Conservation (phyloP, 352 stramenopile species). For the Globisporangium echinulatum region DNA sequence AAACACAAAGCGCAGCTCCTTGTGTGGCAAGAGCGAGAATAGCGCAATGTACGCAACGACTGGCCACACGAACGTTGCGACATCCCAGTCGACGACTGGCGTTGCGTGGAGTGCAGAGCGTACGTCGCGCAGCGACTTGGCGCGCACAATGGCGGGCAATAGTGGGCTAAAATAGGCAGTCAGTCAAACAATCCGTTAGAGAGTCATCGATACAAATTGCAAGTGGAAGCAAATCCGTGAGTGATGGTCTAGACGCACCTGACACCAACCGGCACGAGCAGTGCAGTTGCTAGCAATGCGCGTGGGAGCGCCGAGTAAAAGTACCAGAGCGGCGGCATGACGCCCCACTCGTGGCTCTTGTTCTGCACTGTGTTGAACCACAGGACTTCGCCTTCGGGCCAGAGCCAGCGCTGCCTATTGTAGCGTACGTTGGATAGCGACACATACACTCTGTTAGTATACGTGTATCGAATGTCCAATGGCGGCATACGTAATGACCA, state of each 20-base stretch:
- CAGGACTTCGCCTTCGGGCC: constrained; percentile 97
- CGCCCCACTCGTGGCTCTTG: constrained; percentile 96
- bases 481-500: background rate
- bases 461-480: background rate
- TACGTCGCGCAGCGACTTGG: constrained; percentile 40
- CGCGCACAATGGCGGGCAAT: constrained; percentile 30
- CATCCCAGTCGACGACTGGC: constrained; percentile 40
- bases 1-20: constrained; percentile 98
- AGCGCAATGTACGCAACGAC: constrained; percentile 87
- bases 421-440: background rate
- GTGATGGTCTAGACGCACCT: constrained; percentile 27
- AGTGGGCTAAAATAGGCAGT: constrained; percentile 26
- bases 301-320: constrained; percentile 92
- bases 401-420: constrained; percentile 82
- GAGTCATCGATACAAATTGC: background rate
- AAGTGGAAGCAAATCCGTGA: background rate
- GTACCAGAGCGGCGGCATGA: constrained; percentile 95
- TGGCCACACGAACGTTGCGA: constrained; percentile 55
- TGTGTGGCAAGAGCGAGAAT: constrained; percentile 97
- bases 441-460: background rate
- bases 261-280: constrained; percentile 81
- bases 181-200: background rate
- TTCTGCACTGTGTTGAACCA: constrained; percentile 97
- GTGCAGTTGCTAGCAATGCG: constrained; percentile 64
- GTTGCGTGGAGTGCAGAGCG: constrained; percentile 24